Percentiles rank a stretch among this genome's conserved stretches.
Conservation (phyloP, 2,329 filamentous ascomycete genomes). For the Venturia carpophila region DNA sequence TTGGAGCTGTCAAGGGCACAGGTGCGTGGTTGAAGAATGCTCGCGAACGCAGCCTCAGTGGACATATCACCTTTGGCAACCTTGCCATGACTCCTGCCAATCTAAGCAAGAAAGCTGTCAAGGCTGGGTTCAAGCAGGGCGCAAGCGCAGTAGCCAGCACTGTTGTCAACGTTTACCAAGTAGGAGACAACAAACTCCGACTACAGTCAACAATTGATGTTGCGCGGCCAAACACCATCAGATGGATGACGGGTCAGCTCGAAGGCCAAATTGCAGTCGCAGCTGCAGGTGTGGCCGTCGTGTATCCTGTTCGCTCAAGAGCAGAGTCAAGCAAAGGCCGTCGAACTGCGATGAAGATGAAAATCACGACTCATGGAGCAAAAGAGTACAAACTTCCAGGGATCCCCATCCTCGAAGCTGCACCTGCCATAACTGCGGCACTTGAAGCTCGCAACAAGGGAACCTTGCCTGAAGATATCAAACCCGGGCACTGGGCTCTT, state of each 20-base stretch:
- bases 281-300: conserved; percentile 57
- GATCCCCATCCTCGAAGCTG: conserved; percentile 49
- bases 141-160: conserved; percentile 62
- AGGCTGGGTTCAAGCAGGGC: conserved; percentile 65
- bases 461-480: background rate
- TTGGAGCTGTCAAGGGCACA: conserved; percentile 33
- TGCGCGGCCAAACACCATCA: conserved; percentile 53
- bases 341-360: conserved; percentile 22
- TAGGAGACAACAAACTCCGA: conserved; percentile 65
- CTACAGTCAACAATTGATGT: conserved; percentile 45
- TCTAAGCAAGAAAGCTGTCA: conserved; percentile 58
- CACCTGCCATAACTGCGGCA: conserved; percentile 10
- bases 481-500: conserved; percentile 3
- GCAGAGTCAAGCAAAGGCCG: conserved; percentile 31
- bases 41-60: conserved; percentile 21
- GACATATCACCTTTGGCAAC: conserved; percentile 24
- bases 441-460: conserved; percentile 14
- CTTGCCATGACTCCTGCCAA: conserved; percentile 42
- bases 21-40: conserved; percentile 21
- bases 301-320: conserved; percentile 45
- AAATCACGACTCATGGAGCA: conserved; percentile 41
- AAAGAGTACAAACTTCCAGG: conserved; percentile 59
- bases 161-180: conserved; percentile 64
- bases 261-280: conserved; percentile 57
- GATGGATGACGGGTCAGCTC: conserved; percentile 54